Conservation (phyloP, 2,329 filamentous ascomycete species). For the Penicillium sumatraense region DNA sequence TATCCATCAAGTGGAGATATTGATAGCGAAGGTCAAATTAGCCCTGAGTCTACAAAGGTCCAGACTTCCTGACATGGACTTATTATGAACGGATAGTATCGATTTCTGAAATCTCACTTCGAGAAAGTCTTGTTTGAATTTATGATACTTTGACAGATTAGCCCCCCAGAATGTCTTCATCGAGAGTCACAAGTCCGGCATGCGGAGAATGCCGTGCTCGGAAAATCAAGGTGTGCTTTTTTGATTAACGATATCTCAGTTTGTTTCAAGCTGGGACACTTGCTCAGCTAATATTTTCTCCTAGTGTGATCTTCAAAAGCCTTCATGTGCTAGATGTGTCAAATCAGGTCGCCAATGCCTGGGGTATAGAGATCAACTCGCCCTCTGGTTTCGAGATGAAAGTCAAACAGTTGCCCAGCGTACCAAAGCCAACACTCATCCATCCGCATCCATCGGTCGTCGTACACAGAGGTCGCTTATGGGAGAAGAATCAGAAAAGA, state of each 20-base stretch:
- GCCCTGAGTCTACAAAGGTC: not conserved
- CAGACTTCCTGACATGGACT: no score
- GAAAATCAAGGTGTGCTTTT: slow-evolving; percentile 2
- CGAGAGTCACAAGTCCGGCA: slow-evolving; percentile 1
- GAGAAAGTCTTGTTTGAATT: not conserved
- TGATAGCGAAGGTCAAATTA: not conserved
- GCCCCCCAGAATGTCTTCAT: not conserved
- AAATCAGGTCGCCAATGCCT: slow-evolving; percentile 7
- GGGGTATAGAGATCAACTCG: slow-evolving; percentile 5
- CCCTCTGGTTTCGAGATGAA: slow-evolving; percentile 6
- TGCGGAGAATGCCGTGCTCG: slow-evolving; percentile 7
- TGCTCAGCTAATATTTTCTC: no score
- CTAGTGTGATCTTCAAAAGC: slow-evolving; percentile 6
- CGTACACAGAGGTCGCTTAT: slow-evolving; percentile 7
- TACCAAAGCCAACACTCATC: slow-evolving; percentile 4
- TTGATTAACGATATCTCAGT: no score
- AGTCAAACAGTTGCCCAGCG: slow-evolving; percentile 6
- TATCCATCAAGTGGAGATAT: no score
- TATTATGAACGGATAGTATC: no score
- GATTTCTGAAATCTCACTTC: not conserved
- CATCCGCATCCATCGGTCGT: not conserved
- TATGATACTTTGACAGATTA: not conserved
- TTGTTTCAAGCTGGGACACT: no score
- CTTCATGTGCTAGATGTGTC: slow-evolving; percentile 2
- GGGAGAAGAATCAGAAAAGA: slow-evolving; percentile 3